Conservation (phyloP, 257 asterid species). For the Scutellaria barbata region DNA sequence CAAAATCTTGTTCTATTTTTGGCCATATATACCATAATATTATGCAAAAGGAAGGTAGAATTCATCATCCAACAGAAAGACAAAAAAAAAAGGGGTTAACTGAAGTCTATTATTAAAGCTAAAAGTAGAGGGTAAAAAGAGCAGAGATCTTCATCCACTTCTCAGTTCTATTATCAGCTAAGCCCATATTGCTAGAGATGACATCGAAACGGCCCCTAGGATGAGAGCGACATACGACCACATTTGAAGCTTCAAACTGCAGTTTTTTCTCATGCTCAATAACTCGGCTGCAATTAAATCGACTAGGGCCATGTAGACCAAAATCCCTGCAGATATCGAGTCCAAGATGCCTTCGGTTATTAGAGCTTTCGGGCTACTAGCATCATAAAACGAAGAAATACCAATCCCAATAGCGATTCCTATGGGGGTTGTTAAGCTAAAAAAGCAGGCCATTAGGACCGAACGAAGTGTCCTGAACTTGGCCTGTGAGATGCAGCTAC, state of each 20-base stretch:
- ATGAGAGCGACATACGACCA: constrained; percentile 67
- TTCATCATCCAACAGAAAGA: background rate
- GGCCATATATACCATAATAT: no score
- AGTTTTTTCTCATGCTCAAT: constrained; percentile 80
- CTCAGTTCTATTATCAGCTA: constrained; percentile 25
- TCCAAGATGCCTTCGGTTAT: constrained; percentile 71
- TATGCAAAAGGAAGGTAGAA: background rate
- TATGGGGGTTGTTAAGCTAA: constrained; percentile 69
- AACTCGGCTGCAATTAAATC: constrained; percentile 85
- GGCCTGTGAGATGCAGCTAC: constrained; percentile 89
- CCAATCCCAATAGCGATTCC: constrained; percentile 72
- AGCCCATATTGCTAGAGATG: constrained; percentile 77
- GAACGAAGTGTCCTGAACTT: constrained; percentile 55
- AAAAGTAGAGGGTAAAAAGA: background rate
- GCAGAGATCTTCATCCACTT: background rate
- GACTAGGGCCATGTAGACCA: constrained; percentile 83
- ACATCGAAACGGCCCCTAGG: constrained; percentile 74
- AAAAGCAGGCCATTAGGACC: constrained; percentile 72
- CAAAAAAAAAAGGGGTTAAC: background rate
- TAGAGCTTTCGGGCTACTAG: constrained; percentile 70
- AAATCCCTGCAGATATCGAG: constrained; percentile 80
- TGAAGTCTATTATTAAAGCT: background rate
- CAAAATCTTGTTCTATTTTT: no score
- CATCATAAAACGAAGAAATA: constrained; percentile 61
- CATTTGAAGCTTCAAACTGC: constrained; percentile 71